Percentiles rank a stretch among this genome's conserved stretches.
Conservation (phyloP, 139 green algal species). For the Microglena sp. region DNA sequence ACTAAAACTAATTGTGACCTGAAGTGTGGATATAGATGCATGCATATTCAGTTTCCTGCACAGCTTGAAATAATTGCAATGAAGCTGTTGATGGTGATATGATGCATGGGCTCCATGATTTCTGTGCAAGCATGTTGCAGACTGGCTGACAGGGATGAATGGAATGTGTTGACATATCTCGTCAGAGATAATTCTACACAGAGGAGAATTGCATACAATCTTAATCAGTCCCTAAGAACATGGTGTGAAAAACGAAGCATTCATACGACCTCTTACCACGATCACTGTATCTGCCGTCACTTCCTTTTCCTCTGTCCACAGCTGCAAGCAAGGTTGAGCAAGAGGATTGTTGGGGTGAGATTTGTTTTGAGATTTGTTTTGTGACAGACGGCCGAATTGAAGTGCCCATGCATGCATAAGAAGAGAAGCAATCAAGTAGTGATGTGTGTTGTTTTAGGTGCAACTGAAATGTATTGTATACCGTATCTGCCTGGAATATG, state of each 20-base stretch:
- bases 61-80: not conserved
- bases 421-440: too few species aligned
- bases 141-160: too few species aligned
- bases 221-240: not conserved
- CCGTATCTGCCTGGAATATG: too few species aligned
- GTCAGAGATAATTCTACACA: too few species aligned
- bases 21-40: too few species aligned
- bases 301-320: slow-evolving; percentile 27
- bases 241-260: not conserved
- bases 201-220: not conserved
- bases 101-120: not conserved
- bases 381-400: too few species aligned
- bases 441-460: too few species aligned
- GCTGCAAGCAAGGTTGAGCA: not conserved
- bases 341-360: slow-evolving; percentile 28
- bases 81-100: not conserved
- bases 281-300: slow-evolving; percentile 50
- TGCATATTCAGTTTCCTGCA: too few species aligned
- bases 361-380: slow-evolving; percentile 26
- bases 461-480: too few species aligned
- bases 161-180: too few species aligned
- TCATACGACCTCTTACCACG: slow-evolving; percentile 42
- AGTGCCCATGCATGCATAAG: too few species aligned
- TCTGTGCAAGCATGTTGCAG: not conserved
- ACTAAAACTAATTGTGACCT: too few species aligned